Evolutionary conservation across 805 yeast species (phyloP), one percentile per base, ranked within the genome.

Genomic region (Priceomyces haplophilus): DNA sequence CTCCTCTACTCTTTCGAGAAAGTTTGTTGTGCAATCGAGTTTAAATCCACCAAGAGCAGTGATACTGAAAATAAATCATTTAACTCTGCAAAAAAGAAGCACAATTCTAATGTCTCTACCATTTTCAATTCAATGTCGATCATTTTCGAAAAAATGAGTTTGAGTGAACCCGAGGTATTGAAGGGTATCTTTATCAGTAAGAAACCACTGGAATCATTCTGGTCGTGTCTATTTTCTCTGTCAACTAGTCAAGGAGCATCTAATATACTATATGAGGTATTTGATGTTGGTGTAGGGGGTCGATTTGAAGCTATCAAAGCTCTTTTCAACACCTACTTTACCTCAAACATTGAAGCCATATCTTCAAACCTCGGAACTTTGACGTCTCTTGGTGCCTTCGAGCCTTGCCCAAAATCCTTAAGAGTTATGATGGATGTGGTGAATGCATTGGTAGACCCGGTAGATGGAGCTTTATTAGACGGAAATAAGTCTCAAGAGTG

Each of bases 401-500:
- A 85, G 41, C 88, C 90, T 1, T 80, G 86, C 47, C 89, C 90
- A 1, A 78, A 86, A 49, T 82, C 85, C 2, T 80, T 88, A 1
- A 72, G 85, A 51, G 79, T 88, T 7, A 56, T 85, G 33, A 83
- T 85, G 81, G 97, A 90, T 64, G 72, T 89, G 3, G 59, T 80
- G 3, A 72, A 72, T 13, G 77, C 82, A 0, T 65, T 88, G 37
- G 73, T 79, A 35, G 86, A 84, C 53, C 86, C 95, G 0, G 65
- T 83, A 15, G 68, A 66, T 30, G 95, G 95, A 25, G 59, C 83
- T 3, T 51, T 75, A 13, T 36, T 34, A 11, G 55, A 58, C 29
- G 39, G 40, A 2, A 43, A 35, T 10, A 42, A 21, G 23, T 37
- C 49, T 11, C 53, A 66, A 32, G 30, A 36, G 3, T 7, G 11